Evolutionary conservation across 768 basidiomycete genomes (phyloP), one percentile per base, ranked within the genome.

Genomic region (Mrakia gelida): DNA sequence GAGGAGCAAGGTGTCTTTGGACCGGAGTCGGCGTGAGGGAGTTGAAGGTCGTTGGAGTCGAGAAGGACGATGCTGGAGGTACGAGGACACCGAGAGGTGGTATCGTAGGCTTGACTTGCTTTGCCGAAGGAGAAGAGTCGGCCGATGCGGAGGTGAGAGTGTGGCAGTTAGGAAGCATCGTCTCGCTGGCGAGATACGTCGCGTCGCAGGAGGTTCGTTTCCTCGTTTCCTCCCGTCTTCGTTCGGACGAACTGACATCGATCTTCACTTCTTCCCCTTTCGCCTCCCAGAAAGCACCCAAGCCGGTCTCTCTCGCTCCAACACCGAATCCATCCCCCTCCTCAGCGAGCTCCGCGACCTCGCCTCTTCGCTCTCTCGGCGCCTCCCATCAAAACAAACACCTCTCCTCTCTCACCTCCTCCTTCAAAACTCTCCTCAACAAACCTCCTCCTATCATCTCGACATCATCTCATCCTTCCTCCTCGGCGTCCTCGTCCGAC

Each of bases 21-120:
- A 59, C 45, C 32, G 75, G 75, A 13, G 45, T 70, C 10, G 75
- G 75, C 11, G 65, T 75, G 32, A 41, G 43, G 26, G 63, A 75
- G 54, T 3, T 75, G 75, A 67, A 52, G 9, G 45, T 70, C 30
- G 43, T 75, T 32, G 75, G 61, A 18, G 43, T 34, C 1, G 75
- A 63, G 30, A 45, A 43, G 45, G 63, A 68, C 26, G 61, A 45
- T 30, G 63, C 43, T 26, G 63, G 63, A 30, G 63, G 72, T 1
- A 73, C 72, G 28, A 52, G 72, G 26, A 73, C 72, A 18, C 72
- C 72, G 28, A 52, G 72, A 34, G 72, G 72, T 61, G 72, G 72
- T 3, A 21, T 73, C 10, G 32, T 73, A 10, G 72, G 72, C 7
- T 38, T 73, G 34, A 73, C 72, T 0, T 59, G 72, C 32, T 30